Base-by-base conservation (phyloP, 352 stramenopile species). In the Globisporangium spinosum region DNA sequence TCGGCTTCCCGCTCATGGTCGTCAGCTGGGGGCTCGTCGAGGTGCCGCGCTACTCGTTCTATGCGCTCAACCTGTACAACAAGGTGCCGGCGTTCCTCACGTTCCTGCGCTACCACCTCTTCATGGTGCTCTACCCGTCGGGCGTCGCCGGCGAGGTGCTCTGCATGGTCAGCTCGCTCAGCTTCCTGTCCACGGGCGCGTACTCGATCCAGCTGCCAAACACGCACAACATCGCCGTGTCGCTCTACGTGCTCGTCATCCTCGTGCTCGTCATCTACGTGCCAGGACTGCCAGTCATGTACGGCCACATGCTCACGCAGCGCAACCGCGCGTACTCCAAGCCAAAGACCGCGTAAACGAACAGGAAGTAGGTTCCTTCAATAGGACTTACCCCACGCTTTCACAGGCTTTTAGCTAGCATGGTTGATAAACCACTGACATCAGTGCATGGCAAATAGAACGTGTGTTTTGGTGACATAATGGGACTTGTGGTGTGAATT, bases 11-110 rank as follows among this genome's bases (percentile, higher is more conserved):
- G 45, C 77, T 97, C 58, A 97, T 97, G 89, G 85, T 97, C 15
- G 59, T 83, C 45, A 93, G 84, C 67, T 97, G 91, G 91, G 79
- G 81, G 5, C 78, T 96, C 58, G 89, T 96, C 20, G 92, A 97
- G 67, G 93, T 99, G 32, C 95, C 95, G 62, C 96, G 98, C 58
- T 99, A 99, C 83, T 81, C 97, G 12, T 99, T 99, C 78, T 99
- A 99, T 77, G 81, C 97, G 22, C 79, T 97, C 64, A 98, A 98
- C 71, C 71, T 99, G 58, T 82, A 98, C 76, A 81, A 95, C 58
- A 89, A 79, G 57, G 93, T 98, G 72, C 97, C 97, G n/a, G 96
- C 87, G 68, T 91, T 92, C 66, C 82, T 99, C 40, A 98, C 99
- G 76, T 99, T 96, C 83, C 74, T 99, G 43, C 93, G 97, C 62